Base-by-base conservation (phyloP, 164 flowering plant genomes). In the Stephania yunnanensis region DNA sequence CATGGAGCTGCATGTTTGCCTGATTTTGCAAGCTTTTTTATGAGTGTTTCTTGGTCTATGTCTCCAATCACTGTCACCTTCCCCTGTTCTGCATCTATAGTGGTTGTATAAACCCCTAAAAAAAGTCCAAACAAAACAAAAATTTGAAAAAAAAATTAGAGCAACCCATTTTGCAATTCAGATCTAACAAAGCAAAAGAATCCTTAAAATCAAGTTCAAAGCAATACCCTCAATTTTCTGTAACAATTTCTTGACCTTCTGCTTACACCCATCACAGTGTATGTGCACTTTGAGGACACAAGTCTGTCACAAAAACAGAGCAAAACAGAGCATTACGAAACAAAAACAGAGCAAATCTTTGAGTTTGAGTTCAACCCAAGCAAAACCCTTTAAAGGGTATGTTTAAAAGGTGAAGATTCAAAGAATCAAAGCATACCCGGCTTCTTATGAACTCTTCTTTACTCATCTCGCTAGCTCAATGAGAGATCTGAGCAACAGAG, bases 51-150 rank as follows among this genome's bases (percentile, higher is more conserved):
- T 8, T 96, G 88, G 80, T 92, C 91, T 55, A 93, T 92, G 79
- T 87, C 87, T 17, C 99, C 99, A 17, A 92, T 83, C 6, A 95
- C 98, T 17, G 95, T 92, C 70, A 95, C 99, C 84, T 89, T 95
- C 78, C 97, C 96, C 68, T 83, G 93, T 50, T 95, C 98, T 69
- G 94, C 72, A 84, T 95, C 98, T 79, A 95, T 89, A 10, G 67
- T 82, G 44, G 87, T 87, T 0, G 80, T 86, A 78, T 86, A 95
- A 36, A 95, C 99, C 52, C 99, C 99, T 95, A 20, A 76, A 75
- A 71, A 61, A 36, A 36, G 42, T 36, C 1, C 42, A 52, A 70
- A 50, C 5, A 22, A 46, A 72, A 12, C 69, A 70, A 42, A 73
- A 61, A 48, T n/a, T 11, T 68, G 53, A 45, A 25, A 68, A 25